Evolutionary conservation across 805 yeast genomes (phyloP), one percentile per base, ranked within the genome.

Genomic region (Komagataella pastoris): DNA sequence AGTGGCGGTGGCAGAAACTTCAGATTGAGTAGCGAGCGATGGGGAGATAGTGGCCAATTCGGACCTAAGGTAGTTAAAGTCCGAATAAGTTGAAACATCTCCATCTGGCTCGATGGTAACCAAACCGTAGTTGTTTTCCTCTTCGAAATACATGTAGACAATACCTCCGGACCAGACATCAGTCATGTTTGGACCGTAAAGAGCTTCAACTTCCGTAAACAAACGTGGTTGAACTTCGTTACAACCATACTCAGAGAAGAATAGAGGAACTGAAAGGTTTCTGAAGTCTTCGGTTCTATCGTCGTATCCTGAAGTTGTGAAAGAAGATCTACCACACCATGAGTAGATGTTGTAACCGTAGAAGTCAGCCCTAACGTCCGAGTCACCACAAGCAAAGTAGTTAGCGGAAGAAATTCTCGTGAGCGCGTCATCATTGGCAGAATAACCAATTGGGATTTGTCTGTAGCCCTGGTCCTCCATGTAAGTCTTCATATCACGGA

Each of bases 141-240:
- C 96, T 72, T 88, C 80, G 65, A 83, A 85, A 71, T 86, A 88
- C 93, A 86, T 86, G 76, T 88, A 88, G 51, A 86, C 91, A 59
- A 88, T 85, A 68, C 96, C 96, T 64, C 96, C 96, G 46, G 95
- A 86, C 93, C 95, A 88, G 50, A 88, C 90, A 61, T 79, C 85
- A 49, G 93, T 83, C 96, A 88, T 88, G 24, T 85, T 69, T 55
- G 68, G 72, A 36, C 81, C 67, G 70, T 75, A 88, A 6, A 88
- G 65, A 3, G 89, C 76, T 14, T 71, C 75, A 54, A 88, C 86
- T 64, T 88, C 96, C 43, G 81, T 73, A 71, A 88, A 88, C 60
- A 74, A 70, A 67, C 96, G 79, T 55, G 96, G 96, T 61, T 73
- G 70, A 46, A 74, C 77, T 17, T 70, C 72, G 64, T 86, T 88